Percentiles rank a stretch among this genome's conserved stretches.
Conservation (phyloP, 1,139 yeast species). For the Yamadazyma sp. region DNA sequence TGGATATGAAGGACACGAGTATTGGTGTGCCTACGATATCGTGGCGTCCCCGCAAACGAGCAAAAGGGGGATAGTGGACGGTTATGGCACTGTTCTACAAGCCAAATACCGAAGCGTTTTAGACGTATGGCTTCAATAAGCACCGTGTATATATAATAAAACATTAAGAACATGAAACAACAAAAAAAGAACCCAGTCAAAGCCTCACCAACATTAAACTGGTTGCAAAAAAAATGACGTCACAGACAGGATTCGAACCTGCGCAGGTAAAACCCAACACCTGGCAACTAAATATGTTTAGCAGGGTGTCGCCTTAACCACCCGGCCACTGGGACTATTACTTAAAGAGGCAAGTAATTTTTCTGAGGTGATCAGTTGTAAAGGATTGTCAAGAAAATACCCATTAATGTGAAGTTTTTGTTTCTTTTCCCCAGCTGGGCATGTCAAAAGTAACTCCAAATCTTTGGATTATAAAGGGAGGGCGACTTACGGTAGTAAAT, state of each 20-base stretch:
- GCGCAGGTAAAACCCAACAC: constrained; percentile 86
- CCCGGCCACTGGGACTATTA: constrained; percentile 71
- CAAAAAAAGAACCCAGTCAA: too few relatives aligned
- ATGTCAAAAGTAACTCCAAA: too few relatives aligned
- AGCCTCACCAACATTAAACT: too few relatives aligned
- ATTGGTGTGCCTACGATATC: constrained; percentile 39
- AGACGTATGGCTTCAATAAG: constrained; percentile 22
- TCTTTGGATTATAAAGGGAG: too few relatives aligned
- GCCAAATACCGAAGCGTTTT: constrained; percentile 16
- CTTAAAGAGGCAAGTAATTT: not conserved
- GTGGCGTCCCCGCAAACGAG: constrained; percentile 26
- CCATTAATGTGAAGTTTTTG: too few relatives aligned
- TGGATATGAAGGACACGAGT: constrained; percentile 19
- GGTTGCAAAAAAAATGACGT: constrained; percentile 47
- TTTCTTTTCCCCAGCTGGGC: too few relatives aligned
- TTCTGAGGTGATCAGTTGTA: too few relatives aligned
- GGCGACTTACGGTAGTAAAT: too few relatives aligned
- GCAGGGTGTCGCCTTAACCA: constrained; percentile 90
- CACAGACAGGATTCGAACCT: constrained; percentile 90
- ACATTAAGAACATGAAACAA: not conserved
- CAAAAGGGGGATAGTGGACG: constrained; percentile 18
- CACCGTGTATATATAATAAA: not conserved
- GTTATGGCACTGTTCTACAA: constrained; percentile 14
- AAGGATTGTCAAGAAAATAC: too few relatives aligned
- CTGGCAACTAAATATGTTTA: constrained; percentile 32